Base-by-base conservation (phyloP, 164 flowering plant genomes). In the Vitis cinerea region DNA sequence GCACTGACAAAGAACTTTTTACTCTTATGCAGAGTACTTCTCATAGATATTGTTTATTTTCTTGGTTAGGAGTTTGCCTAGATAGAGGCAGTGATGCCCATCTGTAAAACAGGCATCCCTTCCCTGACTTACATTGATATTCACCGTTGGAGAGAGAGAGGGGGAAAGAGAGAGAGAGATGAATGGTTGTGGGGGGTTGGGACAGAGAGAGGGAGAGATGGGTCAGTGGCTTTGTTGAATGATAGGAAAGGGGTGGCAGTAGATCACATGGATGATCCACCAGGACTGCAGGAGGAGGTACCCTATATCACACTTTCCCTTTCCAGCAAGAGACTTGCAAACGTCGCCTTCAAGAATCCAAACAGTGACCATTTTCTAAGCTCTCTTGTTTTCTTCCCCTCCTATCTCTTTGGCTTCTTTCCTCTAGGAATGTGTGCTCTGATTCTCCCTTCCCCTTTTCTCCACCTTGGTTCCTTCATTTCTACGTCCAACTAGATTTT, bases 361-460 rank as follows among this genome's bases (percentile, higher is more conserved):
- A 50, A 12, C 30, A 58, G 51, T 71, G 75, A 61, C 64, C 63
- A 49, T 61, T 58, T 64, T 54, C 70, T 52, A 50, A 60, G 59
- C 48, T 68, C 4, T 69, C 68, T 71, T 70, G 63, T 71, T 67
- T 66, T 60, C 48, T 56, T 61, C 67, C 16, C 48, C 31, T 69
- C 69, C 68, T 67, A 67, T 73, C 77, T 73, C 67, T n/a, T 70
- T 79, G 78, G 82, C 74, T 2, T 66, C 77, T 75, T 75, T 72
- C 70, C 66, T 65, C 73, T 73, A 70, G 82, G 77, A 73, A 64
- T 68, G 30, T 64, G 82, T 71, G 75, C 77, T 68, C 57, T 62
- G 72, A 76, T 66, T 50, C 75, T 64, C 50, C 13, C 63, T 58
- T 10, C 8, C 54, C 60, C 9, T 52, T 51, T 29, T 66, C 11